Base-by-base conservation (phyloP, 108 stramenopile genomes). In the Conticribra guillardii region DNA sequence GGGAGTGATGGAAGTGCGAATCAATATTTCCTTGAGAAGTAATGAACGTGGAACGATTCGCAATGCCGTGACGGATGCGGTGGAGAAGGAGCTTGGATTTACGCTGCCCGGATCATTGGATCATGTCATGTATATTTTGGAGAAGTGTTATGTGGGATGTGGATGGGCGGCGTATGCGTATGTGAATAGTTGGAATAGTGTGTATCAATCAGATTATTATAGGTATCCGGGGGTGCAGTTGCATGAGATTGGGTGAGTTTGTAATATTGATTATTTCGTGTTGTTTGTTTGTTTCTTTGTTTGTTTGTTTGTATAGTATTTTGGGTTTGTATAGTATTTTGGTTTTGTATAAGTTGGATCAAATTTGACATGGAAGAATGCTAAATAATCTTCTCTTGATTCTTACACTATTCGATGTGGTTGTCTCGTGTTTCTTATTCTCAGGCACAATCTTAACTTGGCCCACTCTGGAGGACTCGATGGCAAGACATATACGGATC, bases 101-200 rank as follows among this genome's bases (percentile, higher is more conserved):
- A 34, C 30, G 0, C 19, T 81, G 50, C 75, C 80, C 0, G 80
- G 75, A 8, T 41, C 30, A 11, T 66, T 65, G 46, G 17, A 71
- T 16, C 69, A 76, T 28, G 70, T 77, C 45, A 71, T 77, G 32
- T 56, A 59, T 50, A 30, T 76, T n/a, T 32, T 77, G 17, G 63
- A 81, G 31, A 48, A 49, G 0, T 81, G 80, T 34, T 76, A 76
- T 34, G 1, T 24, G 0, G 61, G 64, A n/a, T 76, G 75, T 56
- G 75, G 75, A 23, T 76, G 69, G 61, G 60, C 1, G 28, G 24
- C 75, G 15, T 81, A 81, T 66, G 80, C 75, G n/a, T 77, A 76
- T 49, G 64, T 81, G 45, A 76, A 76, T 27, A 31, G 34, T 2
- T 81, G 75, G 75, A 19, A 66, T 11, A 52, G 49, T 17, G 64